phyloP scores from a whole-genome alignment of 208 protist species.

The Angomonas ambiguus region DNA sequence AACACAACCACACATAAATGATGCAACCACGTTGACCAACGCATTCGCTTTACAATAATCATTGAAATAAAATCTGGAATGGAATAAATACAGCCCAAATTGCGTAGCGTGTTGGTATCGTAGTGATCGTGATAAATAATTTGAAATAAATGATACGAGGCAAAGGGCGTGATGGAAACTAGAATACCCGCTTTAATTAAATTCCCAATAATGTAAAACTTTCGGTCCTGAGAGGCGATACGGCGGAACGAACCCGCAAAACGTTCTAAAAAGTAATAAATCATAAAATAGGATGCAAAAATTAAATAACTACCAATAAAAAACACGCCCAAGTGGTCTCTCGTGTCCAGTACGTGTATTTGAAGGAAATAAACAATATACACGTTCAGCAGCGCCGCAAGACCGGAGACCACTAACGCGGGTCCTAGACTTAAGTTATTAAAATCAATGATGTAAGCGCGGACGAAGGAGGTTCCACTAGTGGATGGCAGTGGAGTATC shows the following conservation, averaged over 20 bases:
- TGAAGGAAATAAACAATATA: slow-evolving; percentile 72
- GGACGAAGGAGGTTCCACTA: slow-evolving; percentile 81
- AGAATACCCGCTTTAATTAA: slow-evolving; percentile 88
- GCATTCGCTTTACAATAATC: slow-evolving; percentile 87
- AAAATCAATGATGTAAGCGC: slow-evolving; percentile 76
- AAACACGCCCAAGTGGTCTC: slow-evolving; percentile 85
- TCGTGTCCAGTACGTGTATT: slow-evolving; percentile 79
- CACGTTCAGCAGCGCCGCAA: slow-evolving; percentile 65
- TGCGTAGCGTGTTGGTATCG: slow-evolving; percentile 81
- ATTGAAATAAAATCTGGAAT: slow-evolving; percentile 91
- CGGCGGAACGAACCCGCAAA: slow-evolving; percentile 67
- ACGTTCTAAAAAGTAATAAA: slow-evolving; percentile 85
- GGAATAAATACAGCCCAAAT: slow-evolving; percentile 91
- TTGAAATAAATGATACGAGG: slow-evolving; percentile 64
- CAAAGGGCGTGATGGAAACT: slow-evolving; percentile 85
- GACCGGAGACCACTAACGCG: slow-evolving; percentile 57
- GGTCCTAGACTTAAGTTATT: slow-evolving; percentile 54
- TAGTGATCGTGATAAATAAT: slow-evolving; percentile 84
- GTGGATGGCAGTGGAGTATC: slow-evolving; percentile 34
- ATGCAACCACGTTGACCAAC: slow-evolving; percentile 87
- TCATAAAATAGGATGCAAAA: slow-evolving; percentile 85
- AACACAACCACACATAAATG: slow-evolving; percentile 88
- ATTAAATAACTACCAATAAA: slow-evolving; percentile 84
- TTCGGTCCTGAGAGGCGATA: slow-evolving; percentile 84
- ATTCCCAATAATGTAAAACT: slow-evolving; percentile 92